Percentiles rank a stretch among this genome's conserved stretches.
phyloP scores from a whole-genome alignment of 2,329 filamentous ascomycete species.

The Blastomyces gilchristii region DNA sequence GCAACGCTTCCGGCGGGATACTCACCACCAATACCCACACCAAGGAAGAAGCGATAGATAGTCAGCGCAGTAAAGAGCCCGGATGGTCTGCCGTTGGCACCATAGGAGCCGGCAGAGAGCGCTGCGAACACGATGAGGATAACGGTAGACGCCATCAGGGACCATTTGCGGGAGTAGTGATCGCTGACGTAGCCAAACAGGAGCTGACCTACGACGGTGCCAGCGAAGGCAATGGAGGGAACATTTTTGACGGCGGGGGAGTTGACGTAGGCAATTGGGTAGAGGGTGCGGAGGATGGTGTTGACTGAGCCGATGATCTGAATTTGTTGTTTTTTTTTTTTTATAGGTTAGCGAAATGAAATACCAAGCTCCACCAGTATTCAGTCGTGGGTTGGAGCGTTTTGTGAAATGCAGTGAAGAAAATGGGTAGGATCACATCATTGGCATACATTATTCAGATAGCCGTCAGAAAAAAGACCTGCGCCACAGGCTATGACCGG shows the following conservation, averaged over 20 bases:
- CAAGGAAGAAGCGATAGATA: slow-evolving; percentile 74
- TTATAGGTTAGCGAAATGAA: not conserved
- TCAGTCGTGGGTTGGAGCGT: not conserved
- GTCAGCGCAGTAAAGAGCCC: slow-evolving; percentile 71
- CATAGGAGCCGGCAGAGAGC: slow-evolving; percentile 66
- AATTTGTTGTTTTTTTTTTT: slow-evolving; percentile 7
- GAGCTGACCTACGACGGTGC: slow-evolving; percentile 24
- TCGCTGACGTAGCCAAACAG: slow-evolving; percentile 46
- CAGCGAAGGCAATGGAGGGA: slow-evolving; percentile 58
- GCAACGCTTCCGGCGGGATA: slow-evolving; percentile 60
- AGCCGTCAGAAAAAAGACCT: slow-evolving; percentile 83
- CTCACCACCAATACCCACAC: slow-evolving; percentile 64
- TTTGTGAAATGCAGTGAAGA: not conserved
- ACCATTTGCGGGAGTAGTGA: slow-evolving; percentile 74
- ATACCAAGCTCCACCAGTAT: not conserved
- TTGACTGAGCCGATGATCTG: slow-evolving; percentile 78
- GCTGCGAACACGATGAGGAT: slow-evolving; percentile 80
- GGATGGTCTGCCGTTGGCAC: slow-evolving; percentile 53
- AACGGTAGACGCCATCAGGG: slow-evolving; percentile 67
- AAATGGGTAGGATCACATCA: not conserved
- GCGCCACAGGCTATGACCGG: slow-evolving; percentile 82
- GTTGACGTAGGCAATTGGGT: slow-evolving; percentile 56
- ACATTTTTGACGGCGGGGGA: slow-evolving; percentile 66
- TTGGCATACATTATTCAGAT: slow-evolving; percentile 65
- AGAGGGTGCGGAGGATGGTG: slow-evolving; percentile 61